A percentile compares a stretch with the other conserved stretches of the same genome.
Evolutionary conservation across 129 eudicot genomes (phyloP).

Genomic region (Centella asiatica): DNA sequence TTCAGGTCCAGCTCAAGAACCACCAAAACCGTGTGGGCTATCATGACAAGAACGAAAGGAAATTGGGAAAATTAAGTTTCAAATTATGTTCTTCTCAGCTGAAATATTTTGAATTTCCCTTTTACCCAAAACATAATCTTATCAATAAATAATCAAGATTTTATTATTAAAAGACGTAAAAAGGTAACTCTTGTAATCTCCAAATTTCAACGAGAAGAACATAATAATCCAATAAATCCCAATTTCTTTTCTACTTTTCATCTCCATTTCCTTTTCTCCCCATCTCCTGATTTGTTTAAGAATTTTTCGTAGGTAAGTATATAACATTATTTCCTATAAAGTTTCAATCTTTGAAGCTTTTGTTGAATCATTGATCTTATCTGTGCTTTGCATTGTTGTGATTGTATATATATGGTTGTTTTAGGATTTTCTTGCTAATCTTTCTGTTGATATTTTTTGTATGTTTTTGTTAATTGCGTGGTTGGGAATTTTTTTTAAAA

Average conservation of each 20-base stretch:
- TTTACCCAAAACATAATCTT: not conserved
- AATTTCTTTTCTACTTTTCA: not conserved
- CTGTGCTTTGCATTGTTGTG: not conserved
- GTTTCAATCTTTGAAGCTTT: not conserved
- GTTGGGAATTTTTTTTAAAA: not conserved
- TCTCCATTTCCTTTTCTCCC: not conserved
- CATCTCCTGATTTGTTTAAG: not conserved
- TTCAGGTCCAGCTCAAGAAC: too few relatives aligned
- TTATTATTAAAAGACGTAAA: too few relatives aligned
- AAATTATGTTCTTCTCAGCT: conserved; percentile 5
- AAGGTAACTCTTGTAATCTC: too few relatives aligned
- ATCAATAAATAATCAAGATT: too few relatives aligned
- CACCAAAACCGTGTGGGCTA: too few relatives aligned
- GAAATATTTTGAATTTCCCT: not conserved
- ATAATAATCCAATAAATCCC: not conserved
- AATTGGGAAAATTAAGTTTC: not conserved
- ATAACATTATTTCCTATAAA: not conserved
- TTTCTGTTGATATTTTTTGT: not conserved
- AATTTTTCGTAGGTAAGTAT: not conserved
- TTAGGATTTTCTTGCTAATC: not conserved
- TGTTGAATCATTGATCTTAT: not conserved
- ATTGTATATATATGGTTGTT: not conserved
- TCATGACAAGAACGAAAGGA: not conserved
- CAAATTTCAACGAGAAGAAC: conserved; percentile 7
- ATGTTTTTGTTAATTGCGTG: not conserved